A percentile compares a stretch with the other conserved stretches of the same genome.
These are phyloP conservation scores for Erythrophleum fordii DNA, from an alignment of 306 rosid species.

Conservation along the genomic window DNA sequence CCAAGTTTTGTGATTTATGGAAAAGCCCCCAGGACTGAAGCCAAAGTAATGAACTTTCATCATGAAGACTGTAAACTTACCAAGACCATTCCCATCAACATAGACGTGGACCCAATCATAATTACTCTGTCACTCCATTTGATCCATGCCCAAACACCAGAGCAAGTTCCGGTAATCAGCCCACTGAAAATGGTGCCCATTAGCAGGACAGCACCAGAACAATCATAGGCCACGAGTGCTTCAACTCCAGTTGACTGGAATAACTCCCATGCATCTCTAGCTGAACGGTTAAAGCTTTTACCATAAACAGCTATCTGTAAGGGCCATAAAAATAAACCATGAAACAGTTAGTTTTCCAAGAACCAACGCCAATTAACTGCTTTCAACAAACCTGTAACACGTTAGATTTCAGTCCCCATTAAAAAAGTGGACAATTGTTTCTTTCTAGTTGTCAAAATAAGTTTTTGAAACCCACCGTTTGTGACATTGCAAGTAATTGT, in stretches of 20 bases:
- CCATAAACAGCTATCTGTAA: conserved; percentile 92
- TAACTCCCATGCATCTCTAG: conserved; percentile 99
- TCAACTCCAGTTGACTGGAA: conserved; percentile 99
- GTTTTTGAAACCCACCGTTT: neutral
- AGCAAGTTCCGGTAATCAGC: conserved; percentile 89
- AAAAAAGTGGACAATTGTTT: neutral
- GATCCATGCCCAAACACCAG: conserved; percentile 93
- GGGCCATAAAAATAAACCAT: conserved; percentile 27
- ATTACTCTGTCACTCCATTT: conserved; percentile 76
- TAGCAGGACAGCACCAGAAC: conserved; percentile 92
- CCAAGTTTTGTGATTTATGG: neutral
- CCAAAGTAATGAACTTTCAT: conserved; percentile 7
- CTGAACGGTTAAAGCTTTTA: conserved; percentile 89
- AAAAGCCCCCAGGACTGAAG: neutral
- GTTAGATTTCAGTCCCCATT: neutral
- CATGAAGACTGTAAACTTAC: conserved; percentile 53
- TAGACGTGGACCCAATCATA: conserved; percentile 93
- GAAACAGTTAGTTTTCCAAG: conserved; percentile 21
- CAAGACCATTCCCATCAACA: conserved; percentile 97
- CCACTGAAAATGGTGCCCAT: conserved; percentile 93
- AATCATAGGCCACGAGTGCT: conserved; percentile 89
- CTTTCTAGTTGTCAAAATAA: neutral
- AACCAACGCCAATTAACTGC: conserved; percentile 12
- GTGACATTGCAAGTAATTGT: neutral
- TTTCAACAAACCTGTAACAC: conserved; percentile 8